phyloP scores from a whole-genome alignment of 139 green algal genomes.

The Tetraselmis chui region DNA sequence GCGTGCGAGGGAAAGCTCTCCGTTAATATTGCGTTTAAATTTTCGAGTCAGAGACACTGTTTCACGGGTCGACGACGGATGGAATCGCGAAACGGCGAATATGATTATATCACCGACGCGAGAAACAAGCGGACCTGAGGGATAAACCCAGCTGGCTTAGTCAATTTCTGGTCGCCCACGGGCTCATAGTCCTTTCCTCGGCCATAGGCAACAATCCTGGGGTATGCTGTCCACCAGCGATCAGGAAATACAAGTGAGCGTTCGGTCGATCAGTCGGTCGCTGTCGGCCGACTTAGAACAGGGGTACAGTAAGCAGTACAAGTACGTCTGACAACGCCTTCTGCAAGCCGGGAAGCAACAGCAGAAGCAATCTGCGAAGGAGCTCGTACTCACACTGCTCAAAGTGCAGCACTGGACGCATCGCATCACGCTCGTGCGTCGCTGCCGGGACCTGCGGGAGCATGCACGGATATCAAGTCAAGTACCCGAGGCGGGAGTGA shows the following conservation, averaged over 20 bases:
- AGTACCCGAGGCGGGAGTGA: neutral
- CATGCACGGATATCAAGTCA: too few relatives aligned
- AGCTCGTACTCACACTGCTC: neutral
- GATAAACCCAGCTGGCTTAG: neutral
- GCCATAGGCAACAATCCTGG: neutral
- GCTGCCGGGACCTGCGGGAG: neutral
- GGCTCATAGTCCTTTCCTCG: neutral
- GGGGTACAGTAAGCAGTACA: neutral
- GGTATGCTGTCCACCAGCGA: neutral
- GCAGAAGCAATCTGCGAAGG: neutral
- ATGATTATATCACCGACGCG: too few relatives aligned
- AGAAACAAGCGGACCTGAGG: too few relatives aligned
- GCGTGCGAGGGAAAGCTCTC: too few relatives aligned
- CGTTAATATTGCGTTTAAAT: too few relatives aligned
- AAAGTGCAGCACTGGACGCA: neutral
- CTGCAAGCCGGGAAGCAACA: too few relatives aligned
- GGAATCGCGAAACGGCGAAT: too few relatives aligned
- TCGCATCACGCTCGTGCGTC: neutral
- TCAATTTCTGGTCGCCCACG: neutral
- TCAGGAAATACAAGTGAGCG: neutral
- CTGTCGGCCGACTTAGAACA: neutral
- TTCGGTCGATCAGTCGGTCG: neutral
- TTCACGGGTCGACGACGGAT: too few relatives aligned
- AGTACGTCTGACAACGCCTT: neutral
- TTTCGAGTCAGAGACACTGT: too few relatives aligned